Base-by-base conservation (phyloP, 2,329 filamentous ascomycete genomes). In the Diplodia corticola region DNA sequence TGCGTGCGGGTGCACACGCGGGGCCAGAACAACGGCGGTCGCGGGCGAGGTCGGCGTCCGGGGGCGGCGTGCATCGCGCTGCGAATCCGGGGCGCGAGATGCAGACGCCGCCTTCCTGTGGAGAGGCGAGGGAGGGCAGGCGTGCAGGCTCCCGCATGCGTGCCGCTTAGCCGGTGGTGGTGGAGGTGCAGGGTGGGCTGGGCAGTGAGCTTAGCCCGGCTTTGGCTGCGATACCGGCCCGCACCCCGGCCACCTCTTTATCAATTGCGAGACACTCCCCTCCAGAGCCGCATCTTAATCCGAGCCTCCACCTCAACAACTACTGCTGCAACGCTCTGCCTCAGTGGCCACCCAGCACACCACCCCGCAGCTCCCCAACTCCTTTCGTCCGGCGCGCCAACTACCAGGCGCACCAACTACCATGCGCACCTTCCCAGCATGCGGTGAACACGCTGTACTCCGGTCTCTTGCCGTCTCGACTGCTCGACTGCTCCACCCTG, bases 161-260 rank as follows among this genome's bases (percentile, higher is more conserved):
- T 49, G 57, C 57, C 57, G 57, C 35, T 48, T 61, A 61, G 57
- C 57, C 57, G 57, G 35, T n/a, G 24, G 26, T 26, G 50, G 24
- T 20, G 30, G 35, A 24, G 53, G 15, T 35, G 26, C 12, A 33
- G 17, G 12, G 51, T n/a, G 50, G 9, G 17, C 13, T 15, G 7
- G 10, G 49, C 22, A 37, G n/a, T 13, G 33, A 17, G 53, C 53
- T 59, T 59, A 37, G 55, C 55, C 15, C 22, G 13, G 20, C 26
- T 9, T 40, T 57, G 35, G 15, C 22, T 40, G 53, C 53, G 53
- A 57, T 57, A 57, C 53, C 53, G 53, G 53, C 35, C 35, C 13
- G 6, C 12, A 33, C n/a, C 53, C 33, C 12, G 35, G 33, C 33
- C 33, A 17, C 22, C 53, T 10, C 53, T 44, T 26, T 57, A 28